phyloP scores from a whole-genome alignment of 805 yeast genomes.

The Millerozyma miso region DNA sequence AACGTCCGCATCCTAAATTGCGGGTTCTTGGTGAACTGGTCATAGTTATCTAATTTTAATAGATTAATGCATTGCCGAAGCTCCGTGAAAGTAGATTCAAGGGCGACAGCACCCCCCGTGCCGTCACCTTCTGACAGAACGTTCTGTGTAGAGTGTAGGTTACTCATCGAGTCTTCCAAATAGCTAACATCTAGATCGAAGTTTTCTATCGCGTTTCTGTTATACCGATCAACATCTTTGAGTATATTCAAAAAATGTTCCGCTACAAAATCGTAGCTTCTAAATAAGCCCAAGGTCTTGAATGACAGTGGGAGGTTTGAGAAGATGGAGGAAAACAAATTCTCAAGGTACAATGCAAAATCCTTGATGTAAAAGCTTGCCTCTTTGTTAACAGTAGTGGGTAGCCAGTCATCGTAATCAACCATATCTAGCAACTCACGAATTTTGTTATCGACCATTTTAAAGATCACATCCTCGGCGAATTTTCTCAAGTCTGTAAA shows the following conservation, averaged over 20 bases:
- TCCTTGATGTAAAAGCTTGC: slow-evolving; percentile 78
- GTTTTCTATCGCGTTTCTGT: slow-evolving; percentile 60
- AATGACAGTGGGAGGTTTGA: slow-evolving; percentile 76
- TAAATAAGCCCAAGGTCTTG: slow-evolving; percentile 72
- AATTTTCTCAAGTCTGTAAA: slow-evolving; percentile 58
- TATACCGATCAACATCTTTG: slow-evolving; percentile 50
- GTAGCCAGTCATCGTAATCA: slow-evolving; percentile 76
- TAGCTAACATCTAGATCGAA: slow-evolving; percentile 79
- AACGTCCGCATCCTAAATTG: slow-evolving; percentile 47
- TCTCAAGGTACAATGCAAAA: slow-evolving; percentile 78
- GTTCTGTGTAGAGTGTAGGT: slow-evolving; percentile 23
- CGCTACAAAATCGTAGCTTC: slow-evolving; percentile 83
- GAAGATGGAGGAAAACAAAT: slow-evolving; percentile 80
- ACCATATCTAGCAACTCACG: slow-evolving; percentile 77
- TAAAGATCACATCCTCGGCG: slow-evolving; percentile 79
- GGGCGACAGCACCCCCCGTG: slow-evolving; percentile 41
- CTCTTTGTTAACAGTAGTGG: slow-evolving; percentile 45
- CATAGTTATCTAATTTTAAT: slow-evolving; percentile 58
- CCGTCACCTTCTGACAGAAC: slow-evolving; percentile 17
- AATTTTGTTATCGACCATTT: slow-evolving; percentile 76
- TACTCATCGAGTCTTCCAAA: slow-evolving; percentile 54
- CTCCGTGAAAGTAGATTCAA: slow-evolving; percentile 72
- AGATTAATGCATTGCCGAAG: slow-evolving; percentile 76
- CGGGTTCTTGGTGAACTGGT: slow-evolving; percentile 55
- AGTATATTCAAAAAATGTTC: slow-evolving; percentile 62